Conservation (phyloP, 2,329 filamentous ascomycete species). For the Aspergillus japonicus region DNA sequence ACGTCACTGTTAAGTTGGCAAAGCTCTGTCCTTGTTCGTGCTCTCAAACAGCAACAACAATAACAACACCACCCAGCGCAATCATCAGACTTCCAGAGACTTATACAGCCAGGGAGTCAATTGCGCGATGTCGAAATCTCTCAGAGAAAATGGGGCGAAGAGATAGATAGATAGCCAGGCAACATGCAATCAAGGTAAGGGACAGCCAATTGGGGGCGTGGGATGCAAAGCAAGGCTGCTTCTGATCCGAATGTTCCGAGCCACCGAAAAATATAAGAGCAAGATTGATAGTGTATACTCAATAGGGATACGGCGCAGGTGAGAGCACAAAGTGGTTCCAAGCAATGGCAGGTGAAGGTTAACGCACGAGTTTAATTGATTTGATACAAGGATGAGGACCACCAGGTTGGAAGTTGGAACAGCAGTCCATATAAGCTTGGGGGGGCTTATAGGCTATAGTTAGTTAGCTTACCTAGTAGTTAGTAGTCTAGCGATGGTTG, state of each 20-base stretch:
- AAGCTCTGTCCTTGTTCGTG: background rate
- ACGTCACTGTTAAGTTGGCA: conserved; percentile 3
- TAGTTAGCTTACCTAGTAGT: background rate
- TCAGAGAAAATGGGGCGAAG: background rate
- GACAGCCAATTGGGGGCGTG: conserved; percentile 9
- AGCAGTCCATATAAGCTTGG: background rate
- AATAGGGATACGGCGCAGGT: no score
- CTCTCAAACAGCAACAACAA: background rate
- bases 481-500: background rate
- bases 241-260: conserved; percentile 6
- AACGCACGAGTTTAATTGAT: background rate
- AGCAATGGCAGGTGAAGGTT: background rate
- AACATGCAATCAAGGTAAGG: background rate
- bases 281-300: no score
- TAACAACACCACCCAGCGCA: no score
- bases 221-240: conserved; percentile 5
- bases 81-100: background rate
- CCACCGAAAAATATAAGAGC: background rate
- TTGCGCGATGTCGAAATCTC: background rate
- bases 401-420: background rate
- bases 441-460: no score
- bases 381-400: background rate
- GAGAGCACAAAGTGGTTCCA: background rate
- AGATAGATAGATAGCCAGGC: background rate
- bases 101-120: background rate